Evolutionary conservation across 2,329 filamentous ascomycete species (phyloP).

Genomic region (Xylaria sp.): DNA sequence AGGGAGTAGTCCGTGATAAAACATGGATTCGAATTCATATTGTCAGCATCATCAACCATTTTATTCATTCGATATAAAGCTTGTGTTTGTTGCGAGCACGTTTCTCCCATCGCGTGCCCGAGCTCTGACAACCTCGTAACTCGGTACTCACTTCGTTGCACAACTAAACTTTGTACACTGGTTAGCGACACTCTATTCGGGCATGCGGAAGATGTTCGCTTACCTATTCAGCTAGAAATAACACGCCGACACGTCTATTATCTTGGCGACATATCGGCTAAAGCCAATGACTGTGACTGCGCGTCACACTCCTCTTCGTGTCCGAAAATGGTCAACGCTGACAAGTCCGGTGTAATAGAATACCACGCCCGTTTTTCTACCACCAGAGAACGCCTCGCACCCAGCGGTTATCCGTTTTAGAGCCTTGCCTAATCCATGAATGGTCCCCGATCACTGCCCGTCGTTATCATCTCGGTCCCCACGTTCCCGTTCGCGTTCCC

Average conservation of each 20-base stretch:
- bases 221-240: conserved; percentile 34
- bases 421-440: background rate
- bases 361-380: background rate
- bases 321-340: background rate
- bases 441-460: conserved; percentile 10
- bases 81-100: background rate
- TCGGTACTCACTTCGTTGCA: background rate
- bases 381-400: background rate
- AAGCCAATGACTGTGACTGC: conserved; percentile 36
- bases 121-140: conserved; percentile 2
- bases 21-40: background rate
- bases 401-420: background rate
- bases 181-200: conserved; percentile 18
- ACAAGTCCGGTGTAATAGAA: background rate
- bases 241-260: conserved; percentile 49
- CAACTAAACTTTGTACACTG: conserved; percentile 12
- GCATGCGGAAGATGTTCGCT: conserved; percentile 15
- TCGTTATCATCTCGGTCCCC: conserved; percentile 42
- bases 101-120: background rate
- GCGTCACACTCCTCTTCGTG: conserved; percentile 21
- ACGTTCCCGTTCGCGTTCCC: conserved; percentile 18
- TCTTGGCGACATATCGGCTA: conserved; percentile 50
- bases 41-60: background rate
- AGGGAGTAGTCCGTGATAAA: background rate
- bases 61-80: background rate